Evolutionary conservation across 2,329 filamentous ascomycete genomes (phyloP), one percentile per base, ranked within the genome.

Genomic region (Aspergillus puulaauensis): DNA sequence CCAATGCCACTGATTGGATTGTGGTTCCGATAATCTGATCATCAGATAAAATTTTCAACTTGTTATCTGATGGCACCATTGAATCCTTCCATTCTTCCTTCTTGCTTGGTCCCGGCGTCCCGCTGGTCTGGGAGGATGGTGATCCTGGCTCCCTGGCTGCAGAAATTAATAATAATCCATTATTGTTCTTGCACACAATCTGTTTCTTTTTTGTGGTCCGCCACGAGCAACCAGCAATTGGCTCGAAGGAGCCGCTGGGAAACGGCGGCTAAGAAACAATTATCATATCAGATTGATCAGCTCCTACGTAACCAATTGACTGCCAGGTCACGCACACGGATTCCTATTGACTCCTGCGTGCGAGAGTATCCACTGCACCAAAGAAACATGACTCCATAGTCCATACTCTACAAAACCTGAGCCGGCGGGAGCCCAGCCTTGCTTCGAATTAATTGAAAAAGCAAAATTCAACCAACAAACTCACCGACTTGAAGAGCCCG

Each of bases 61-160:
- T 46, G 57, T 66, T 66, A 66, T 66, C 64, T 58, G 64, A 66
- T 66, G 64, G 64, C 58, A 56, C 62, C 62, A 64, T 54, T 43
- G 52, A 33, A 56, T 52, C 45, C 39, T 43, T 44, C 41, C 35
- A 37, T 17, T 17, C 17, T 12, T 17, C 40, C n/a, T 17, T 43
- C 40, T 5, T 19, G n/a, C 40, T 43, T n/a, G n/a, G 40, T 19
- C 9, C 19, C 9, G 9, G 40, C 27, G 19, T 43, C n/a, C 40
- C 19, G 40, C 17, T 19, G 40, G 9, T 43, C n/a, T 21, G 40
- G 40, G n/a, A 43, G 40, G 40, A 43, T 37, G 35, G 35, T 14
- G 35, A 40, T 12, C 15, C 43, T 15, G 37, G 46, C 31, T 52
- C 48, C 23, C 17, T 39, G n/a, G 19, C 27, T 19, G 39, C 33